Evolutionary conservation across 257 asterid species (phyloP), one percentile per base, ranked within the genome.

Genomic region (Salvia rosmarinus): DNA sequence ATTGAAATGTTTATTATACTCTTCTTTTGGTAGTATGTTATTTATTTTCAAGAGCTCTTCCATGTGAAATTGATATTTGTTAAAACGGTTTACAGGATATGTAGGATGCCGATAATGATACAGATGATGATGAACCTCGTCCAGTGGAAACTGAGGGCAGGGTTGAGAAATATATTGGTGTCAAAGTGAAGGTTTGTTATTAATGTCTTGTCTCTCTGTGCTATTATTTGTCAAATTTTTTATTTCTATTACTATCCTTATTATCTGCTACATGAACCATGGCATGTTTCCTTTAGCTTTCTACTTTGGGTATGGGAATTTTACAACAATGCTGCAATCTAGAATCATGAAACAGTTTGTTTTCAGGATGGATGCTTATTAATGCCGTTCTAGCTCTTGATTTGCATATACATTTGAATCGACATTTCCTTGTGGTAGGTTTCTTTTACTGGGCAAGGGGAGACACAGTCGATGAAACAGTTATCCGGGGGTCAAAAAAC

Each of bases 401-500:
- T 52, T 37, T 67, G 64, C 62, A 68, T 77, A 13, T 55, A 59
- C 50, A 71, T 67, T 44, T 75, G 58, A 4, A 51, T 39, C 43
- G 60, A 35, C 9, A 12, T 68, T 67, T 64, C 20, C 37, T 61
- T 63, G 43, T 75, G 55, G 60, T 78, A 94, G 99, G 99, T 94
- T 76, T 94, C 99, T 67, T 95, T 95, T 74, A 95, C 96, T 46
- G 97, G 98, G 76, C 96, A 86, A 85, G 99, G 99, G 67, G 98
- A 91, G 82, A 95, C 99, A 5, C 99, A 91, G 82, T 95, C 94
- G 2, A 95, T 95, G 99, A 95, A 91, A 72, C 99, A 95, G 70
- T 81, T 95, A 71, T 95, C 99, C 21, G 99, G 99, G 54, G 99
- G 99, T 56, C 99, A 95, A 82, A 95, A 95, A 80, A 95, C 99